Base-by-base conservation (phyloP, 352 stramenopile species). In the Globisporangium nodosum region DNA sequence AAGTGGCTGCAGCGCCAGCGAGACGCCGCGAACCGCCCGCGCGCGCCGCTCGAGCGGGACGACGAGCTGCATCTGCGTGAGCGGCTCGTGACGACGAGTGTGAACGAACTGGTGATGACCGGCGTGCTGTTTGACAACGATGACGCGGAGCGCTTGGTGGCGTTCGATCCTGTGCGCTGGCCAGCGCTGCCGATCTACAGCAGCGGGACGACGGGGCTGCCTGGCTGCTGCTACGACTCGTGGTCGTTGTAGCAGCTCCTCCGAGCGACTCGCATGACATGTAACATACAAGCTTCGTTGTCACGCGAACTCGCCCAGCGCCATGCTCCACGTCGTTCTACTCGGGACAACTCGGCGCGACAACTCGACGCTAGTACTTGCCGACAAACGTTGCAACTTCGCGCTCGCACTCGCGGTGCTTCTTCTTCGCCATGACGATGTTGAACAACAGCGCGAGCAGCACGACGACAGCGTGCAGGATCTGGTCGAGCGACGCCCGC, bases 1-100 rank as follows among this genome's bases (percentile, higher is more conserved):
- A 73, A 73, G 61, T 90, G 81, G 81, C 57, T 88, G 31, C 65
- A 82, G 37, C 60, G 61, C 31, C 76, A 78, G n/a, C 68, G 74
- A 18, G 78, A 90, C 45, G 64, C 66, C 15, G 60, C 68, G 5
- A 85, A 86, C 47, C 78, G 78, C 1, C 81, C 81, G 0, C 68
- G 65, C 3, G 61, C 58, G 15, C 70, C 76, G 37, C 57, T 81
- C 7, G 74, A 87, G 55, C 69, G 81, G 42, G 55, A 69, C 1
- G 68, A 87, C 30, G 81, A 90, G 52, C 60, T 46, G 8, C 42
- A 71, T 30, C 56, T 90, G 37, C 74, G 79, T 46, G 81, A 90
- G 37, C 70, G 61, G 42, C 60, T 81, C 18, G 64, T 79, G 37
- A 54, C 68, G 0, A 70, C 58, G 6, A 78, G 52, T 21, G 51